phyloP scores from a whole-genome alignment of 257 asterid species.

The Leptodermis oblonga region DNA sequence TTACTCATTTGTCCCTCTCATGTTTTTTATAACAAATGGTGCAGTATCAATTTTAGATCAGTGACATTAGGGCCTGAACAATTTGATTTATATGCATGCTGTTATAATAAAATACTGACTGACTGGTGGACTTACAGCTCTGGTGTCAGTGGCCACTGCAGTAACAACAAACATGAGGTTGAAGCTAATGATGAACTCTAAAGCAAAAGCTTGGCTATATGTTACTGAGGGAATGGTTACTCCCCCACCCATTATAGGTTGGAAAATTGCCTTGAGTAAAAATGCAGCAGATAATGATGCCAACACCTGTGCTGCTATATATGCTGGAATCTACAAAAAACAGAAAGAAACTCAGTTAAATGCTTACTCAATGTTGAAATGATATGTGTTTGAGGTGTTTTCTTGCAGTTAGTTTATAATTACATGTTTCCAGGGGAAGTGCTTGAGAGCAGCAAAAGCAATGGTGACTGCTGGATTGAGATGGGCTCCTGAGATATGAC shows the following conservation, averaged over 20 bases:
- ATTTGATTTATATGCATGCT: not conserved
- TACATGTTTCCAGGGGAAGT: conserved; percentile 88
- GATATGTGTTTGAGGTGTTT: not conserved
- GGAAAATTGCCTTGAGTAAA: conserved; percentile 49
- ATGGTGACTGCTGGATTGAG: conserved; percentile 84
- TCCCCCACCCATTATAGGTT: conserved; percentile 80
- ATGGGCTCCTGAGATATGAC: conserved; percentile 96
- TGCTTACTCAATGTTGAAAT: too few relatives aligned
- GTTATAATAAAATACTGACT: not conserved
- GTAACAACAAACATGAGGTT: conserved; percentile 93
- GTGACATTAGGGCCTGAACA: not conserved
- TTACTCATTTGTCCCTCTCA: not conserved
- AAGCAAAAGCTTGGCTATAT: conserved; percentile 62
- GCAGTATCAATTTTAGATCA: not conserved
- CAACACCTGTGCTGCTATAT: conserved; percentile 67
- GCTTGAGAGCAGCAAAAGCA: conserved; percentile 81
- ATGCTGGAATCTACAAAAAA: conserved; percentile 57
- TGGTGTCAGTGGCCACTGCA: conserved; percentile 84
- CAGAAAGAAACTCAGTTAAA: not conserved
- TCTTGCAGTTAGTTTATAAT: not conserved
- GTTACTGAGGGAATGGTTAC: conserved; percentile 62
- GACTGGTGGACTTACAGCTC: conserved; percentile 57
- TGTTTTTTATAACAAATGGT: not conserved
- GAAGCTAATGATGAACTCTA: conserved; percentile 74
- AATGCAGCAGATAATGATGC: conserved; percentile 67